phyloP scores from a whole-genome alignment of 2,329 filamentous ascomycete species.

The Cercospora nicotianae region DNA sequence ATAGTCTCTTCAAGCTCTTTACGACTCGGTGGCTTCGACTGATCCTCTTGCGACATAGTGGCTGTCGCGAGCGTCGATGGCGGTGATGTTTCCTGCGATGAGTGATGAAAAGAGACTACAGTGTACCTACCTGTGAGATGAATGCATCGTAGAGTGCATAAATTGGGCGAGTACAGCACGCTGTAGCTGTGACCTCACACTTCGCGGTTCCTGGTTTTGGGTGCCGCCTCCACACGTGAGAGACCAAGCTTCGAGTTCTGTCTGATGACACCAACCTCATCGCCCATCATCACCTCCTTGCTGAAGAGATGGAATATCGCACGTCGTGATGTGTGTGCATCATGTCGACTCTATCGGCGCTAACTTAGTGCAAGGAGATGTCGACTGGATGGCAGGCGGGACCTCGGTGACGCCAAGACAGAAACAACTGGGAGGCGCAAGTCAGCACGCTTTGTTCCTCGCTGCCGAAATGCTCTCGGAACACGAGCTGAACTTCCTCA shows the following conservation, averaged over 20 bases:
- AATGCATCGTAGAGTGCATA: neutral
- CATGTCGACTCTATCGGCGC: neutral
- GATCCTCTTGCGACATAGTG: neutral
- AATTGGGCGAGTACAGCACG: neutral
- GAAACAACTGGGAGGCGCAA: neutral
- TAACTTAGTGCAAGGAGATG: neutral
- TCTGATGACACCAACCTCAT: neutral
- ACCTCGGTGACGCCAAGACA: neutral
- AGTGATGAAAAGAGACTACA: neutral
- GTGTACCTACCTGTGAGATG: neutral
- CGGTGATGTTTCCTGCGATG: neutral
- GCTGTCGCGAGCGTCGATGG: neutral
- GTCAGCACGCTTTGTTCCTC: neutral
- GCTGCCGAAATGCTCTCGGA: neutral
- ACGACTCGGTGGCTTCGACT: constrained; percentile 6
- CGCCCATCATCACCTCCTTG: neutral
- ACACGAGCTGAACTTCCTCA: neutral
- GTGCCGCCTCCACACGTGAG: neutral
- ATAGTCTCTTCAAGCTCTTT: constrained; percentile 30
- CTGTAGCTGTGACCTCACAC: neutral
- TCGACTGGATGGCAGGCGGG: neutral
- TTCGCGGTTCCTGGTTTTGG: neutral
- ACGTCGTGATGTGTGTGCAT: neutral
- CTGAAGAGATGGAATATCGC: too few relatives aligned
- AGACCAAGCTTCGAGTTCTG: neutral